phyloP scores from a whole-genome alignment of 495 filamentous ascomycete genomes.

The Ramalina peruviana region DNA sequence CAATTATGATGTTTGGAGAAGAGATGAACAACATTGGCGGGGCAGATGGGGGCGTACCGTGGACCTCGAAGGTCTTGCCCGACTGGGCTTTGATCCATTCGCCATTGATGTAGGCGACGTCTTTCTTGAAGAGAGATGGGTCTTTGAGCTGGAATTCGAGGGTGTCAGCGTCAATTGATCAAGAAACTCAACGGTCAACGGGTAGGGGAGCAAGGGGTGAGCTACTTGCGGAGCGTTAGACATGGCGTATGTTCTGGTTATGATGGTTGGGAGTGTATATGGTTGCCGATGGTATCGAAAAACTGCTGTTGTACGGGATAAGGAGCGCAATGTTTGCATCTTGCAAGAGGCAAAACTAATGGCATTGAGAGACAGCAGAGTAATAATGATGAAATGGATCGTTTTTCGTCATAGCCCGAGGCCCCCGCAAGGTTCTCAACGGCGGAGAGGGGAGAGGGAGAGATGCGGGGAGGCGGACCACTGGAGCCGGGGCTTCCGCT shows the following conservation, averaged over 20 bases:
- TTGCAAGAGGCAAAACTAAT: not conserved
- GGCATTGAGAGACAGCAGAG: too few species aligned
- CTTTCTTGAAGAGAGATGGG: conserved; percentile 59
- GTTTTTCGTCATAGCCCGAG: too few species aligned
- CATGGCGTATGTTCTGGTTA: conserved; percentile 17
- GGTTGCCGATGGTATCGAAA: conserved; percentile 8
- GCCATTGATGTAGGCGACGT: conserved; percentile 74
- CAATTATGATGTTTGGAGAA: not conserved
- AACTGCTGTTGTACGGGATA: not conserved
- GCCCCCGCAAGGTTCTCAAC: too few species aligned
- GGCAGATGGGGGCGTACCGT: conserved; percentile 31
- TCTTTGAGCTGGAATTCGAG: conserved; percentile 52
- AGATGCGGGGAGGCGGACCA: too few species aligned
- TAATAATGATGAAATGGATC: too few species aligned
- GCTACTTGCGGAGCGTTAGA: conserved; percentile 13
- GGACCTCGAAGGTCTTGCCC: conserved; percentile 67
- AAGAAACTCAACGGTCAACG: not conserved
- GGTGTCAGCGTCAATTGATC: not conserved
- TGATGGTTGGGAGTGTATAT: conserved; percentile 7
- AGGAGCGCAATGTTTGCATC: conserved; percentile 7
- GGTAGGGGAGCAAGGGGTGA: too few species aligned
- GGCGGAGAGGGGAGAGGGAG: too few species aligned
- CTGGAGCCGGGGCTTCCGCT: too few species aligned
- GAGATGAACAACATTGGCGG: not conserved
- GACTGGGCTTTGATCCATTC: conserved; percentile 66